Evolutionary conservation across 78 protist genomes (phyloP), one percentile per base, ranked within the genome.

Genomic region (Dictyostelium intermedium): DNA sequence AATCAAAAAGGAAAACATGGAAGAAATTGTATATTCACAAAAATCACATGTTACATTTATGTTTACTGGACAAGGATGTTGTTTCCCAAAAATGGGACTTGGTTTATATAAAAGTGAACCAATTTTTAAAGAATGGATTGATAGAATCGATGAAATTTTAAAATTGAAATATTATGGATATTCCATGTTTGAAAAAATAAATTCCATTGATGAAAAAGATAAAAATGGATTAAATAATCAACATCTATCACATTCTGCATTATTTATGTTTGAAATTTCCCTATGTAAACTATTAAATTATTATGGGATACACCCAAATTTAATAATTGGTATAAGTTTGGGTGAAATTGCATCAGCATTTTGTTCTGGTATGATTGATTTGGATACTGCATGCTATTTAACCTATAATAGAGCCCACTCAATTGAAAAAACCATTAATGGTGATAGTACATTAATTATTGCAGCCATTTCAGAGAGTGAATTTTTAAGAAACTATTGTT

Each of bases 321-420:
- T 45, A 37, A 45, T 79, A 11, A 27, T 47, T 79, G 37, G 45
- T 14, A n/a, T 27, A 18, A 73, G 83, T 73, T 91, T 83, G 47
- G 95, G 95, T 25, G 95, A 91, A 32, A 41, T 91, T 10, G 63
- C 95, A 35, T 11, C 95, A 2, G 76, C 95, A 27, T 60, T 27
- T 30, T 50, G 61, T 41, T 50, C 87, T 39, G 87, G 87, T 16
- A 76, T 50, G 32, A 82, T 91, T 8, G 27, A 53, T 23, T 60
- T 91, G 1, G 77, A 70, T 4, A 37, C 23, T 20, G 82, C 89
- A 5, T 13, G 39, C 39, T 72, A 18, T 11, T 50, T 91, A 11
- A 76, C 73, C 5, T 69, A 91, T 37, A 10, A 60, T 2, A 70
- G 95, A 53, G 27, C 89, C 13, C 9, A 14, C 3, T 50, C 13